Evolutionary conservation across 148 eudicot species (phyloP), one percentile per base, ranked within the genome.

Genomic region (Silene uniflora): DNA sequence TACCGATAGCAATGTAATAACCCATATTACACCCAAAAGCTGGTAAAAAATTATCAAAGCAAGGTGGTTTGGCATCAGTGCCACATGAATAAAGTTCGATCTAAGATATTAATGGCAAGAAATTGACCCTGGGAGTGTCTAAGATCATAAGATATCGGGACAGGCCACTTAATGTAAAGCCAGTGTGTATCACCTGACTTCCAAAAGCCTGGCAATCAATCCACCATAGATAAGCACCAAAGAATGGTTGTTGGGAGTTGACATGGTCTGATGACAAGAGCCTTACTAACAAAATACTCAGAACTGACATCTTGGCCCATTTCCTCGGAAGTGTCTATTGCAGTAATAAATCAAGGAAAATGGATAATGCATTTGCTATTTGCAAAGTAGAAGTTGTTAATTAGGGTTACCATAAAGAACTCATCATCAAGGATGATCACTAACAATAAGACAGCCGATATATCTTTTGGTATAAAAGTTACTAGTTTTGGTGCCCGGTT

Each of bases 141-240:
- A 27, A 65, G 8, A 55, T 65, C 78, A 11, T 29, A 29, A n/a
- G 67, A 75, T 54, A 1, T 13, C 13, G 44, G 63, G 27, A 19
- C 61, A 75, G 46, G 13, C 71, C 72, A 54, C 6, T 32, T 49
- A 22, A 69, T 24, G 32, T 59, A 76, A 16, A 39, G 67, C 18
- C 73, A 76, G 44, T 24, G 72, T 42, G 72, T 49, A 58, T 62
- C 68, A 56, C 79, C 74, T 69, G 73, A 27, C 74, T 68, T 69
- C 73, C 73, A 69, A 19, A 69, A 69, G 73, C 67, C 73, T 47
- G 39, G 44, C 60, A 58, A 22, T 42, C 46, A 18, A 23, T 42
- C 61, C 68, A 59, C 73, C 74, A 42, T 75, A 18, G 25, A 73
- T 75, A 18, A 75, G 71, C 77, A 75, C 27, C 12, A 75, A 21